These are phyloP conservation scores for Gelatoporia subvermispora DNA, from an alignment of 768 basidiomycete genomes.

Conservation along the genomic window DNA sequence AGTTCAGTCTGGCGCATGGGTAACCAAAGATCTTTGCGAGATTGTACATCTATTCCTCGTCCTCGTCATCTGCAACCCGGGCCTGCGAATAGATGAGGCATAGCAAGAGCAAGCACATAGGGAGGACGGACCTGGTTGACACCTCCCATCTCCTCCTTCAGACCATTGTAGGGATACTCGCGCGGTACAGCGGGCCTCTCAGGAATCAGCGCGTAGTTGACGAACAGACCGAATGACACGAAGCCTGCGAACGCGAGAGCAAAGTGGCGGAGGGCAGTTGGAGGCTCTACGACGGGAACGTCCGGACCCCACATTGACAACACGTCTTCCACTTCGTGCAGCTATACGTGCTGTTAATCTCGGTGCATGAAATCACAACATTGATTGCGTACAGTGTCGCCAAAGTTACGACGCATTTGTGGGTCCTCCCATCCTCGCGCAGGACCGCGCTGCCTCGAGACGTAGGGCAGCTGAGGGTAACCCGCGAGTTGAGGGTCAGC, in stretches of 20 bases:
- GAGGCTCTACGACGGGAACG: slow-evolving; percentile 54
- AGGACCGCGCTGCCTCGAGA: slow-evolving; percentile 59
- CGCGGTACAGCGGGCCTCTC: slow-evolving; percentile 65
- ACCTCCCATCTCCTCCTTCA: slow-evolving; percentile 75
- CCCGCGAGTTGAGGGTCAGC: slow-evolving; percentile 65
- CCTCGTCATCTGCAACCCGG: slow-evolving; percentile 7
- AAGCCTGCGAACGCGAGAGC: slow-evolving; percentile 57
- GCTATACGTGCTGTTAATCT: slow-evolving; percentile 33
- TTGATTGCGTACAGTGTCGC: slow-evolving; percentile 56
- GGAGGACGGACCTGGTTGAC: slow-evolving; percentile 64
- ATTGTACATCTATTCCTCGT: slow-evolving; percentile 7
- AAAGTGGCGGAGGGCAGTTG: slow-evolving; percentile 62
- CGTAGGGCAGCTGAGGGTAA: slow-evolving; percentile 67
- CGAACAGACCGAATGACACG: slow-evolving; percentile 53
- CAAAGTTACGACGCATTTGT: slow-evolving; percentile 75
- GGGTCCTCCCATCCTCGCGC: slow-evolving; percentile 72
- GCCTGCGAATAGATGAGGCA: slow-evolving; percentile 8
- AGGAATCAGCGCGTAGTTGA: slow-evolving; percentile 51
- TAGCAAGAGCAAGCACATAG: background rate
- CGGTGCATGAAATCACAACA: slow-evolving; percentile 3
- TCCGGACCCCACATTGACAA: slow-evolving; percentile 89
- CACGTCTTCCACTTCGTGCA: slow-evolving; percentile 78
- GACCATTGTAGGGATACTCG: slow-evolving; percentile 72
- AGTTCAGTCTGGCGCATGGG: too few species aligned
- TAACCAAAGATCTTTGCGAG: too few species aligned